Evolutionary conservation across 805 yeast species (phyloP), one percentile per base, ranked within the genome.

Genomic region (Schizosaccharomyces cryophilus): DNA sequence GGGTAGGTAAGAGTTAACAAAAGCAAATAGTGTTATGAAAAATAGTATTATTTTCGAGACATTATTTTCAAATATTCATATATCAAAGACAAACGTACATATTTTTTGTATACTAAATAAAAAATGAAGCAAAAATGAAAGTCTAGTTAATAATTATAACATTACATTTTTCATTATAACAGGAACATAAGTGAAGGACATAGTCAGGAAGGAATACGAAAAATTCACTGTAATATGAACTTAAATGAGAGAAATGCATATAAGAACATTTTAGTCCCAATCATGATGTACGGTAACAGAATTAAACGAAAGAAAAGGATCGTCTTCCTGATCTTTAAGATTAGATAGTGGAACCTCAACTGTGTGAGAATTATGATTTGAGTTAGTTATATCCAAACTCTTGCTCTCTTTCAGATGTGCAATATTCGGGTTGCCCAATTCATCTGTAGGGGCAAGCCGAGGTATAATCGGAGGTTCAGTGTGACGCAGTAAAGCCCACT

Each of bases 401-500:
- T 67, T 66, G 40, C 70, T 67, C 48, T 68, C 73, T 62, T 67
- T 67, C 58, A 69, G 60, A 35, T 62, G 54, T 19, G 67, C 61
- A 62, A 67, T 65, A 61, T 65, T 66, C 2, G 56, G 56, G 9
- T 24, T 24, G 38, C 56, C 56, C 42, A 63, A 65, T 4, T 80
- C 78, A 61, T 81, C 84, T 26, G 76, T 70, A 59, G 76, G 75
- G 11, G 80, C 75, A 55, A 87, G 76, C 0, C 84, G 84, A 0
- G 99, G 99, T 19, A 93, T 83, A 82, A 93, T 83, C 17, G 99
- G 99, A 0, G 99, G 97, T 62, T 84, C 84, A 69, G 84, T 93
- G 70, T 93, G 86, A 66, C 98, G 78, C 62, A 93, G 74, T 63
- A 93, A 75, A 0, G 98, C 96, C 99, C 99, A 93, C 69, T 88